Conservation (phyloP, 768 basidiomycete species). For the Calocera cornea region DNA sequence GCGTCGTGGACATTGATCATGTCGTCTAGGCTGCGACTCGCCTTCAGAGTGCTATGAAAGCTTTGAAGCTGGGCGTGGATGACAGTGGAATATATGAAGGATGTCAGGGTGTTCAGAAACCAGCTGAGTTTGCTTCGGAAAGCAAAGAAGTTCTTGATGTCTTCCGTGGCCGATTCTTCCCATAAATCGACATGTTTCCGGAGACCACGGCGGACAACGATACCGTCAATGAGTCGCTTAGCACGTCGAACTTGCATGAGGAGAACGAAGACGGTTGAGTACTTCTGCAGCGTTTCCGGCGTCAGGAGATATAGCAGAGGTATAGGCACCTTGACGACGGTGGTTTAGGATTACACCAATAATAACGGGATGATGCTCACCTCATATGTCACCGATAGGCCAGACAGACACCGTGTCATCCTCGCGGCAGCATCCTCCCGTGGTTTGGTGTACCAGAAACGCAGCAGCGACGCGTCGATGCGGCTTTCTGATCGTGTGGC, state of each 20-base stretch:
- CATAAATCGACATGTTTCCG: neutral
- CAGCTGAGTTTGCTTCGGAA: constrained; percentile 65
- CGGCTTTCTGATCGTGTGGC: constrained; percentile 34
- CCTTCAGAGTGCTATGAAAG: constrained; percentile 44
- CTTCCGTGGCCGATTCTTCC: constrained; percentile 27
- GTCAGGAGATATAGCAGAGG: constrained; percentile 68
- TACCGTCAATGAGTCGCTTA: constrained; percentile 53
- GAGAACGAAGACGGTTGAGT: constrained; percentile 56
- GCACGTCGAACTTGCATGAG: constrained; percentile 61
- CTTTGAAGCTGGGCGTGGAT: constrained; percentile 46
- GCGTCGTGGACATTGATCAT: constrained; percentile 56
- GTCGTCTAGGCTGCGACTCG: constrained; percentile 56
- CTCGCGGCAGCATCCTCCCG: constrained; percentile 33
- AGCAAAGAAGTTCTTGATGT: constrained; percentile 60
- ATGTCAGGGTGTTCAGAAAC: constrained; percentile 44
- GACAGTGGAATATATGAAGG: constrained; percentile 30
- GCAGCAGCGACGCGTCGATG: constrained; percentile 56
- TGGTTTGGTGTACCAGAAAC: constrained; percentile 47
- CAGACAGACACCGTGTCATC: constrained; percentile 52
- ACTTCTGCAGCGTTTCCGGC: constrained; percentile 39
- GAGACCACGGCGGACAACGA: constrained; percentile 42
- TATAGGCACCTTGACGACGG: constrained; percentile 35
- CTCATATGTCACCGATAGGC: constrained; percentile 61
- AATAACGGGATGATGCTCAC: constrained; percentile 20
- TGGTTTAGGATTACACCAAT: neutral